These are phyloP conservation scores for Lepraria neglecta DNA, from an alignment of 495 filamentous ascomycete genomes.

Conservation along the genomic window DNA sequence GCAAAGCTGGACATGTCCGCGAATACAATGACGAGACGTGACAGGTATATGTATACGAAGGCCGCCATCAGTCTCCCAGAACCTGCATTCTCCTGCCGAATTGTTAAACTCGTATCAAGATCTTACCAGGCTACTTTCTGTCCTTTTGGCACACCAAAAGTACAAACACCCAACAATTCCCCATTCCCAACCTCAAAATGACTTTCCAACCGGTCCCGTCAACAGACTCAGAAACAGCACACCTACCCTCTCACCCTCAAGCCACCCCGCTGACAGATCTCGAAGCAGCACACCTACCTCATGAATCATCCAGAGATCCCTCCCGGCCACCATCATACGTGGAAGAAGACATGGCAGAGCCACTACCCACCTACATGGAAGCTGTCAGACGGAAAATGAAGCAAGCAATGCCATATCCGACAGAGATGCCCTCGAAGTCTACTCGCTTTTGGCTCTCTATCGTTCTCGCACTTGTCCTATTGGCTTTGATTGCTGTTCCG, in stretches of 20 bases:
- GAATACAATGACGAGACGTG: not conserved
- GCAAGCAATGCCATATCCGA: not conserved
- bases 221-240: not conserved
- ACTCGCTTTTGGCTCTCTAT: conserved; percentile 3
- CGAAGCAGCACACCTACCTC: conserved; percentile 7
- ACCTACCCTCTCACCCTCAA: conserved; percentile 1
- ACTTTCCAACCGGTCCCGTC: not conserved
- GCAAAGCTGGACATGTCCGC: not conserved
- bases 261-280: not conserved
- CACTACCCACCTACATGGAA: conserved; percentile 8
- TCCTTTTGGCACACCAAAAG: not conserved
- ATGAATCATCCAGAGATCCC: not conserved
- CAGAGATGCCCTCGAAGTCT: not conserved
- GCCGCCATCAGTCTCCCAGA: not conserved
- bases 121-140: not conserved
- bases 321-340: conserved; percentile 4
- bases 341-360: conserved; percentile 4
- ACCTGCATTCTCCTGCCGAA: not conserved
- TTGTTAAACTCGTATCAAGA: not conserved
- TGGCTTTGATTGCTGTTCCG: not conserved
- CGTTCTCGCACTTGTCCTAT: not conserved
- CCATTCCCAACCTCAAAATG: not conserved
- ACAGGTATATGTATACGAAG: not conserved
- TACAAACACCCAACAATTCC: not conserved
- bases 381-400: conserved; percentile 5